Evolutionary conservation across 768 basidiomycete genomes (phyloP).

Genomic region (Xanthoconium purpureum): DNA sequence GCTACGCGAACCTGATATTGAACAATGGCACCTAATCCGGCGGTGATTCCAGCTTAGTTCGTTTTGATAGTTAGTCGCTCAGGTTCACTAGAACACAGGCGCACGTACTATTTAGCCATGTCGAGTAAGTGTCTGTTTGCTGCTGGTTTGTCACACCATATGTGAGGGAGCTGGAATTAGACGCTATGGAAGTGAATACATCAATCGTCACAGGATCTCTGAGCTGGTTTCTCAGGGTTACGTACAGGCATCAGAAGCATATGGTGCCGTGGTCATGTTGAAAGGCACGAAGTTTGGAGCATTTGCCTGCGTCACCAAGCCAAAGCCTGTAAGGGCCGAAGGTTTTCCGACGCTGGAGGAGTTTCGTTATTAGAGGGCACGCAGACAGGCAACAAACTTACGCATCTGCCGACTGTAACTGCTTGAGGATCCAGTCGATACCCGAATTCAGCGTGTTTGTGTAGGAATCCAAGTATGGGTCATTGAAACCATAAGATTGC

Average conservation of each 20-base stretch:
- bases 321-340: slow-evolving; percentile 50
- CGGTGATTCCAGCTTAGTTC: slow-evolving; percentile 38
- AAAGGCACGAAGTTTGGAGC: slow-evolving; percentile 58
- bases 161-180: slow-evolving; percentile 29
- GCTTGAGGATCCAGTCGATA: slow-evolving; percentile 51
- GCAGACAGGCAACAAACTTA: slow-evolving; percentile 28
- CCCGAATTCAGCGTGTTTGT: slow-evolving; percentile 53
- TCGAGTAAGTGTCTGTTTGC: slow-evolving; percentile 49
- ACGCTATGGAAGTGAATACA: slow-evolving; percentile 9
- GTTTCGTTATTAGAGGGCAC: slow-evolving; percentile 4
- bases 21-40: slow-evolving; percentile 31
- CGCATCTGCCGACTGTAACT: slow-evolving; percentile 44
- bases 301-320: slow-evolving; percentile 59
- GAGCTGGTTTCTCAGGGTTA: slow-evolving; percentile 1
- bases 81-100: neutral
- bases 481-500: slow-evolving; percentile 46
- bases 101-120: slow-evolving; percentile 51
- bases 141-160: slow-evolving; percentile 54
- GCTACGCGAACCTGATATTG: slow-evolving; percentile 30
- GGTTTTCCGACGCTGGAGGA: slow-evolving; percentile 53
- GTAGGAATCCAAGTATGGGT: slow-evolving; percentile 49
- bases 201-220: neutral
- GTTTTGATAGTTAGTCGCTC: slow-evolving; percentile 3
- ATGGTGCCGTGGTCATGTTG: slow-evolving; percentile 47
- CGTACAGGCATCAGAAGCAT: slow-evolving; percentile 33